Base-by-base conservation (phyloP, 164 flowering plant genomes). In the Umbilicus rupestris region DNA sequence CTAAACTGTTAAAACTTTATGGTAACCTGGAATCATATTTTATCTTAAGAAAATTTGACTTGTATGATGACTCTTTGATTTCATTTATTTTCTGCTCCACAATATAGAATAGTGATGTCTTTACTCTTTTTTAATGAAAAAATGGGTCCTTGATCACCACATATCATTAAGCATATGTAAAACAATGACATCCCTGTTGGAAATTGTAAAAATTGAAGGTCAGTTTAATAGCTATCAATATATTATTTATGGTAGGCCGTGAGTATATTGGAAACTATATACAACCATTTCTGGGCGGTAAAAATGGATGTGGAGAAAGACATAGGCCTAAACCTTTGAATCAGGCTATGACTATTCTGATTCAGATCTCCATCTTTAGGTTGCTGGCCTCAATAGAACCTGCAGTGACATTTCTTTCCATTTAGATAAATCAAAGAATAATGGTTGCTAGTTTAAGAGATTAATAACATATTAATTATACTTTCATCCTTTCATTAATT, bases 281-380 rank as follows among this genome's bases (percentile, higher is more conserved):
- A 78, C 74, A 74, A 62, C 66, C 65, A 66, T 78, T 31, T 58
- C 39, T 24, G 7, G 20, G 8, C 30, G 15, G 16, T 59, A 70
- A 39, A 78, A 55, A 74, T 67, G 73, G 76, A 73, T 74, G 68
- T 58, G 68, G 68, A 37, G 62, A 35, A 64, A 65, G 39, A 66
- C 73, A 66, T 67, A 31, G 68, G 46, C 73, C 63, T 67, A 35
- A 55, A 59, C 62, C 72, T 69, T 69, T 59, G 68, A 66, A 70
- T 68, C 63, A n/a, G n/a, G 44, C 65, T 35, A 63, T 52, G 31
- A 8, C 33, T 20, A 24, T 49, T 46, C 44, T 58, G 50, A 35
- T 64, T 80, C 79, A 84, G 74, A 83, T 80, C 85, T 84, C 88
- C 85, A 82, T 78, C 82, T 86, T 88, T 26, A 82, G 74, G 57